phyloP scores from a whole-genome alignment of 768 basidiomycete species.

The Chalciporus sphaerocephalus region DNA sequence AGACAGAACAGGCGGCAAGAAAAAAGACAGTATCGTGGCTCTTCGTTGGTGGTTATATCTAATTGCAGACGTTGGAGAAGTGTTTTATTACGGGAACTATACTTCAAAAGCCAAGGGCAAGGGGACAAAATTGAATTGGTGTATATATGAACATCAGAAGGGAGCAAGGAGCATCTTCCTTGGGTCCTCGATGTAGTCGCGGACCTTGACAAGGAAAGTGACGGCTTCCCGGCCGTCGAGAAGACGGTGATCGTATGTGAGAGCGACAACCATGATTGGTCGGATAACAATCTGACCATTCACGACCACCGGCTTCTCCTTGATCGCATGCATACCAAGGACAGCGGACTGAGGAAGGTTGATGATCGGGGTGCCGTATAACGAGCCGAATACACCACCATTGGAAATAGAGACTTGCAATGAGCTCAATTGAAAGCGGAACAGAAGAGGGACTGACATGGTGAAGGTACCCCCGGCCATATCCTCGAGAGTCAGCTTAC shows the following conservation, averaged over 20 bases:
- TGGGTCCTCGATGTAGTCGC: conserved; percentile 94
- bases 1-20: background rate
- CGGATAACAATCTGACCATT: conserved; percentile 94
- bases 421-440: background rate
- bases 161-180: conserved; percentile 74
- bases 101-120: conserved; percentile 3
- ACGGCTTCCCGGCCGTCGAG: conserved; percentile 95
- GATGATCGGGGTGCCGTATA: conserved; percentile 98
- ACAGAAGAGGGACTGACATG: conserved; percentile 54
- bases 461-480: conserved; percentile 99
- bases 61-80: too few relatives aligned
- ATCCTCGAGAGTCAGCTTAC: conserved; percentile 94
- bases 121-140: background rate
- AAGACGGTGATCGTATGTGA: conserved; percentile 94
- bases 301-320: conserved; percentile 85
- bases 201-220: conserved; percentile 94
- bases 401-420: conserved; percentile 66
- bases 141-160: conserved; percentile 8
- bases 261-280: conserved; percentile 92
- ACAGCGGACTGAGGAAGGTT: conserved; percentile 95
- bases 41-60: background rate
- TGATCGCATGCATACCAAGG: conserved; percentile 95
- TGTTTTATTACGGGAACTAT: conserved; percentile 17
- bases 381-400: conserved; percentile 95
- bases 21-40: background rate